Conservation (phyloP, 495 filamentous ascomycete genomes). For the Xylaria venustula region DNA sequence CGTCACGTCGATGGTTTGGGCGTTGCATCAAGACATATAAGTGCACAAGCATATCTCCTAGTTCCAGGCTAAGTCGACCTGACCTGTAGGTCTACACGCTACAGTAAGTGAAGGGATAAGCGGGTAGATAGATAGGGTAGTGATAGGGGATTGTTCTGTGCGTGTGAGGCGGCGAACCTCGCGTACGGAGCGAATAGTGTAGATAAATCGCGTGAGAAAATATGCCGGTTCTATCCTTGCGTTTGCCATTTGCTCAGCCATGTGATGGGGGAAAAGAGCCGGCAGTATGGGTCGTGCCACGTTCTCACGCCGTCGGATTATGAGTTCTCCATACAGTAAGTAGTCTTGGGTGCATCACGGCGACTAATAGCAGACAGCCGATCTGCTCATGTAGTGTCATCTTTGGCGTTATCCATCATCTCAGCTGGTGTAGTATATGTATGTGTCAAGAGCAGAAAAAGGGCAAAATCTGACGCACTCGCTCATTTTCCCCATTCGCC, state of each 20-base stretch:
- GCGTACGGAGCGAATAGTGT: background rate
- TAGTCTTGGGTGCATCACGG: background rate
- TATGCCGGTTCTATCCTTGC: background rate
- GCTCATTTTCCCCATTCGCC: conserved; percentile 7
- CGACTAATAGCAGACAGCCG: background rate
- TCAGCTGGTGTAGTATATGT: background rate
- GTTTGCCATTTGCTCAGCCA: conserved; percentile 2
- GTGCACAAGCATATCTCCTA: background rate
- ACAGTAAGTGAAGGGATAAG: too few relatives aligned
- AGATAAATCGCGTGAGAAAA: background rate
- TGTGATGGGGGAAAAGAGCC: background rate
- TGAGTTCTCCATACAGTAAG: background rate
- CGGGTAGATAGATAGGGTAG: background rate
- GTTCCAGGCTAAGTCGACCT: background rate
- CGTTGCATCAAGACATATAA: too few relatives aligned
- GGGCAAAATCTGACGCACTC: background rate
- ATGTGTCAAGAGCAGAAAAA: background rate
- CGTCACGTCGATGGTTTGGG: background rate
- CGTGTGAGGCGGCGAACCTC: background rate
- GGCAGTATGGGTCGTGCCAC: conserved; percentile 10
- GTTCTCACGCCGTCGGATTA: background rate
- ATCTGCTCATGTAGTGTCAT: background rate
- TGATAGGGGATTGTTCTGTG: too few relatives aligned
- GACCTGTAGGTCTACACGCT: too few relatives aligned
- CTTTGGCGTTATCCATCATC: background rate